Conservation (phyloP, 257 asterid species). For the Solanum clarkiae region DNA sequence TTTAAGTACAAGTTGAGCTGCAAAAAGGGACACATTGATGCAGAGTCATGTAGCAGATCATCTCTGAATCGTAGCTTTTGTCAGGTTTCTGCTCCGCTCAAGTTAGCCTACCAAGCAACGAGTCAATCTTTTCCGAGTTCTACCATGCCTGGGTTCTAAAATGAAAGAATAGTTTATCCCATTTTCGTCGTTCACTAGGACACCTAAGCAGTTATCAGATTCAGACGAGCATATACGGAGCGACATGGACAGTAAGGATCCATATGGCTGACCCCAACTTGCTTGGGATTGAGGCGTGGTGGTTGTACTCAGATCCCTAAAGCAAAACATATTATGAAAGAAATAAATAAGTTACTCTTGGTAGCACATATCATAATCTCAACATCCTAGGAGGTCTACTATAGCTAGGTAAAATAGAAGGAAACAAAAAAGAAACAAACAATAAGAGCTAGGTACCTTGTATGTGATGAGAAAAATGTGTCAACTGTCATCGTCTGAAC, state of each 20-base stretch:
- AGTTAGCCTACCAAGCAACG: neutral
- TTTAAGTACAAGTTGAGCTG: neutral
- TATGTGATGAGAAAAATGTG: neutral
- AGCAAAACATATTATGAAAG: neutral
- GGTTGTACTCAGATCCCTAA: neutral
- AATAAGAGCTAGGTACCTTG: neutral
- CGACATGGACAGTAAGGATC: neutral
- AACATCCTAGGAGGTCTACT: neutral
- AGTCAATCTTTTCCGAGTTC: neutral
- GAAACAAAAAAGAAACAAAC: neutral
- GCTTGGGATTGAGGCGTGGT: neutral
- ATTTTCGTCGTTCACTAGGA: neutral
- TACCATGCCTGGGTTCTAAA: neutral
- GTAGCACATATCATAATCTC: neutral
- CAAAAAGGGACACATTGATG: neutral
- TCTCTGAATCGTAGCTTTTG: neutral
- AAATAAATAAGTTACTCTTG: neutral
- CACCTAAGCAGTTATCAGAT: neutral
- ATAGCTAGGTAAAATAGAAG: neutral
- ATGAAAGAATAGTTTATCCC: neutral
- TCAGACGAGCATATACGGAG: neutral
- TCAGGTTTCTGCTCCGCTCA: neutral
- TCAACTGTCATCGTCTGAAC: conserved; percentile 56
- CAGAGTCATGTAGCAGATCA: neutral
- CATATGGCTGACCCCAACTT: neutral